Evolutionary conservation across 2,329 filamentous ascomycete genomes (phyloP), one percentile per base, ranked within the genome.

Genomic region (Botrytis byssoidea): DNA sequence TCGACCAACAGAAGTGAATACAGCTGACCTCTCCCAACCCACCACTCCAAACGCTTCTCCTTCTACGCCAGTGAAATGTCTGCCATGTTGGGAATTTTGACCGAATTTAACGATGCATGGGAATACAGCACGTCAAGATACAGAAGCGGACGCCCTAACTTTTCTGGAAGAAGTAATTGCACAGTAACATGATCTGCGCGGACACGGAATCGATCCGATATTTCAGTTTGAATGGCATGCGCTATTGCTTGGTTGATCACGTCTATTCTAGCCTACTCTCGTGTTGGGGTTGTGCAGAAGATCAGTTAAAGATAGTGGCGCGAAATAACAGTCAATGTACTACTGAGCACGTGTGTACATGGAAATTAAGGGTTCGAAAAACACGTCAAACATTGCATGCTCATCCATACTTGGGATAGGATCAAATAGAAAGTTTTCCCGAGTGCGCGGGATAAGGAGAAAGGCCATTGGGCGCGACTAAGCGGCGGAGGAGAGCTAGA

Each of bases 11-110:
- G 51, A 29, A 29, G n/a, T 57, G 6, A 8, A 57, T 4, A 29
- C 14, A 29, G 8, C 51, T 29, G 51, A 18, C n/a, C 51, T 57
- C 51, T 57, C 14, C n/a, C n/a, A 57, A 57, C 18, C 3, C 9
- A 57, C 51, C 18, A 3, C 51, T 57, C 3, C 14, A 1, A 14
- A 18, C 0, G 0, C 4, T 29, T 32, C n/a, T 2, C n/a, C n/a
- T 29, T 55, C 51, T 29, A 3, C 3, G 51, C 51, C 16, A 57
- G 3, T 32, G 51, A 8, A n/a, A 9, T 32, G 9, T 29, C 51
- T 3, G 18, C 0, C n/a, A 2, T 57, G 3, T 18, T 57, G n/a
- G 51, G 16, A 3, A 57, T 18, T 29, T 1, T 57, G n/a, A 2
- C 14, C 51, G 51, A 57, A 57, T 18, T 3, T 18, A 57, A 57